phyloP scores from a whole-genome alignment of 805 yeast species.

The Wickerhamiella australiensis region DNA sequence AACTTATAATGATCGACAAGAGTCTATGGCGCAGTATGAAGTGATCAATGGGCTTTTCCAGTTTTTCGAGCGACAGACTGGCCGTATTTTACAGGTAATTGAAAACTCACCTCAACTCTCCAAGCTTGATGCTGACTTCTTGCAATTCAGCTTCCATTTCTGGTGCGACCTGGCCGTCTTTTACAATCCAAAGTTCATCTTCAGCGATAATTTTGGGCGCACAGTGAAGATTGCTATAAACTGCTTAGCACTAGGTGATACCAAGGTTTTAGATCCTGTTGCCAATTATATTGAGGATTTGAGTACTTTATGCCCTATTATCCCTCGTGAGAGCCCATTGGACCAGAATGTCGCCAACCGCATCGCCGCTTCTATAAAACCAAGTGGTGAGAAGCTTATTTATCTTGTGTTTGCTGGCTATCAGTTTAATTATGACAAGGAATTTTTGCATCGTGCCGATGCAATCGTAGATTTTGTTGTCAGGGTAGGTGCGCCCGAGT shows the following conservation, averaged over 20 bases:
- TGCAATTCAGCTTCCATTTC: constrained; percentile 18
- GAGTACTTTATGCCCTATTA: constrained; percentile 33
- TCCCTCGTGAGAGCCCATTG: background rate
- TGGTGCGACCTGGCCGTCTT: constrained; percentile 17
- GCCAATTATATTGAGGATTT: constrained; percentile 73
- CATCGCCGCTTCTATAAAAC: constrained; percentile 24
- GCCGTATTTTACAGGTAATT: constrained; percentile 14
- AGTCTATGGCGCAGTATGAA: constrained; percentile 34
- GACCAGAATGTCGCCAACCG: constrained; percentile 30
- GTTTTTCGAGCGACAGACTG: background rate
- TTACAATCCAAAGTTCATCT: constrained; percentile 16
- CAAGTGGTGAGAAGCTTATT: constrained; percentile 48
- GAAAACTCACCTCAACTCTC: background rate
- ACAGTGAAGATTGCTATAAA: constrained; percentile 4
- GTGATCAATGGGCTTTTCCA: constrained; percentile 23
- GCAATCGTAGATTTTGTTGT: constrained; percentile 16
- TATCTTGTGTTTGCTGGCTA: constrained; percentile 52
- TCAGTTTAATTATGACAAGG: constrained; percentile 51
- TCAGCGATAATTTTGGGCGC: constrained; percentile 10
- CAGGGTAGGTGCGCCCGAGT: constrained; percentile 30
- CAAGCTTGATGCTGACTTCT: background rate
- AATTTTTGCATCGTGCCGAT: constrained; percentile 17
- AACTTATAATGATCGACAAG: constrained; percentile 14
- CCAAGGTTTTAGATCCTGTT: constrained; percentile 56
- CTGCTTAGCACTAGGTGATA: constrained; percentile 47